A percentile compares a stretch with the other conserved stretches of the same genome.
These are phyloP conservation scores for Moniliella sp. DNA, from an alignment of 1,284 basidiomycete species.

Conservation along the genomic window DNA sequence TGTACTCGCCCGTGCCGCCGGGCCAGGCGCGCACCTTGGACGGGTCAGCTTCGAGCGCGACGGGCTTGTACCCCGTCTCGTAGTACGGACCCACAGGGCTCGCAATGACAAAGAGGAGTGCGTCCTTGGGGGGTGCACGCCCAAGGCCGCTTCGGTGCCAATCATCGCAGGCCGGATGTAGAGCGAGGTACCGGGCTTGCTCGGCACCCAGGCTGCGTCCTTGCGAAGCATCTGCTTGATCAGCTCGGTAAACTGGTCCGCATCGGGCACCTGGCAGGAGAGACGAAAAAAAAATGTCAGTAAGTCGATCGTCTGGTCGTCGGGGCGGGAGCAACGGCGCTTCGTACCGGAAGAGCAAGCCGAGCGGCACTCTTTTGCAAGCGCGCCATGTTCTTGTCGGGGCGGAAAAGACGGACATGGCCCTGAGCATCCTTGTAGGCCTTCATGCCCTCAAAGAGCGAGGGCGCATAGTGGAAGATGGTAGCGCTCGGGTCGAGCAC, in stretches of 20 bases:
- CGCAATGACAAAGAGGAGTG: constrained; percentile 34
- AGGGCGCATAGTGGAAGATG: constrained; percentile 77
- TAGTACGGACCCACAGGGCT: constrained; percentile 51
- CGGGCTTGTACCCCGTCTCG: constrained; percentile 79
- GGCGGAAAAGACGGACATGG: constrained; percentile 68
- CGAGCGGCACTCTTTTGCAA: constrained; percentile 46
- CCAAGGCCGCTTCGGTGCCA: constrained; percentile 68
- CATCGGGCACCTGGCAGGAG: too few relatives aligned
- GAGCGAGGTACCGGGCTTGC: constrained; percentile 65
- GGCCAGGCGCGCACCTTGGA: constrained; percentile 46
- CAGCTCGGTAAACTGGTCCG: constrained; percentile 53
- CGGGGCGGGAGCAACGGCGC: too few relatives aligned
- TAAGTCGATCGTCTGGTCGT: too few relatives aligned
- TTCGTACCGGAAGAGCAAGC: constrained; percentile 56
- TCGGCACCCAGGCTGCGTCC: constrained; percentile 81
- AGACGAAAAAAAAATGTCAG: too few relatives aligned
- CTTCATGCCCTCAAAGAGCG: constrained; percentile 83
- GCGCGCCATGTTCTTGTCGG: constrained; percentile 86
- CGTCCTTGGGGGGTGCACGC: constrained; percentile 70
- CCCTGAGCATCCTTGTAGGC: constrained; percentile 66
- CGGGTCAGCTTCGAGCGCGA: constrained; percentile 72
- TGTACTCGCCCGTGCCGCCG: constrained; percentile 27
- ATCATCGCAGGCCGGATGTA: constrained; percentile 71
- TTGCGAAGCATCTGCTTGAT: constrained; percentile 70
- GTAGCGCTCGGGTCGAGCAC: constrained; percentile 59